phyloP scores from a whole-genome alignment of 805 yeast species.

The Gaillardinia entomophila region DNA sequence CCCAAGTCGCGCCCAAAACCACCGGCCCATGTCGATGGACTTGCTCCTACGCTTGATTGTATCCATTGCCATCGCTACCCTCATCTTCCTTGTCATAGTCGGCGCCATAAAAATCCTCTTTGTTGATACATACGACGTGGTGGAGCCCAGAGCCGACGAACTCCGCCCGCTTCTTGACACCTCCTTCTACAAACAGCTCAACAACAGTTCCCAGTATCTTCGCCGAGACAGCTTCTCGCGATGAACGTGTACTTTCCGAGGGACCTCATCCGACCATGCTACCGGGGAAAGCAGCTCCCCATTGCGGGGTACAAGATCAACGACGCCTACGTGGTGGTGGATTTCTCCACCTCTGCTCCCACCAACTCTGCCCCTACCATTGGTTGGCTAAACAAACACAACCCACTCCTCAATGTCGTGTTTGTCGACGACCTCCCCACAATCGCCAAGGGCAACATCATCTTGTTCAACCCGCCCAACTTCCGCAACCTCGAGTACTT shows the following conservation, averaged over 20 bases:
- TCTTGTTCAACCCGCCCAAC: conserved; percentile 67
- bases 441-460: conserved; percentile 7
- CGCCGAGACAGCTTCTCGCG: conserved; percentile 35
- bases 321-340: conserved; percentile 17
- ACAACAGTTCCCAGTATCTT: conserved; percentile 38
- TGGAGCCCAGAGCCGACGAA: not conserved
- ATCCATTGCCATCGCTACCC: no score
- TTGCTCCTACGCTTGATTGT: no score
- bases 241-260: conserved; percentile 31
- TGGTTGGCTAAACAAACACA: not conserved
- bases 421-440: conserved; percentile 2
- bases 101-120: conserved; percentile 1
- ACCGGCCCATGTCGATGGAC: no score
- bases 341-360: conserved; percentile 10
- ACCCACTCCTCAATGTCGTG: conserved; percentile 1
- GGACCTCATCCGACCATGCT: conserved; percentile 16
- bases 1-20: no score
- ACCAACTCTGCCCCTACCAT: not conserved
- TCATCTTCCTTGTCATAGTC: not conserved
- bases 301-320: conserved; percentile 21
- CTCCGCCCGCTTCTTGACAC: conserved; percentile 6
- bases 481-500: conserved; percentile 69
- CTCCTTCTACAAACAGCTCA: conserved; percentile 22
- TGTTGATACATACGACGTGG: conserved; percentile 1
- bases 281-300: conserved; percentile 1